Base-by-base conservation (phyloP, 106 monocot genomes). In the Allium sativum region DNA sequence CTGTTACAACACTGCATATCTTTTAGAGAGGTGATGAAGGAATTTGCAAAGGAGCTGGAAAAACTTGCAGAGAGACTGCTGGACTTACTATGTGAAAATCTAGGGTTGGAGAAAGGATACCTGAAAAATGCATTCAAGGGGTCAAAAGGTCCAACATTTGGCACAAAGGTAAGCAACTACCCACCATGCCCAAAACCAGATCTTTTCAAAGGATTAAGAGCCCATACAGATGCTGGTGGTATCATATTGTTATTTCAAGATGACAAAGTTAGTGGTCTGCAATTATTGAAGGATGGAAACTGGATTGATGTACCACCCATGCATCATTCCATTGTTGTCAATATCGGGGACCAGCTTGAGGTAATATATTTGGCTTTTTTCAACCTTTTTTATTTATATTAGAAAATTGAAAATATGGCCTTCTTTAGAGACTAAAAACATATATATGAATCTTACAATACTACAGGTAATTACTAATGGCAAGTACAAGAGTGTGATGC, bases 221-320 rank as follows among this genome's bases (percentile, higher is more conserved):
- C 83, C 31, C 91, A 91, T 61, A 86, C 86, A 55, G 91, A 91
- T 58, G 91, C 91, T 46, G 91, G 91, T 0, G 91, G 91, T 41
- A 72, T 91, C 67, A 91, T 91, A 58, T 69, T 91, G 21, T 72
- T 91, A 55, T 79, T 91, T 68, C 91, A 91, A 50, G 91, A 91
- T 55, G 78, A 80, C 59, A 48, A 64, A 44, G 82, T 91, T 40
- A 80, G 85, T 22, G 91, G 91, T 18, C 82, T 91, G 40, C 91
- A 91, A 71, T 64, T 91, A 18, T 78, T 81, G 43, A 86, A 81
- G 70, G 83, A 80, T 48, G 86, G 74, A 11, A 40, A 76, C 7
- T 91, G 91, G 91, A 63, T 91, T 12, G 86, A 86, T 59, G 86
- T 91, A 21, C 77, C 76, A 7, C 91, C 91, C 7, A 18, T 86